Evolutionary conservation across 768 basidiomycete species (phyloP).

Genomic region (Cystobasidium tubakii): DNA sequence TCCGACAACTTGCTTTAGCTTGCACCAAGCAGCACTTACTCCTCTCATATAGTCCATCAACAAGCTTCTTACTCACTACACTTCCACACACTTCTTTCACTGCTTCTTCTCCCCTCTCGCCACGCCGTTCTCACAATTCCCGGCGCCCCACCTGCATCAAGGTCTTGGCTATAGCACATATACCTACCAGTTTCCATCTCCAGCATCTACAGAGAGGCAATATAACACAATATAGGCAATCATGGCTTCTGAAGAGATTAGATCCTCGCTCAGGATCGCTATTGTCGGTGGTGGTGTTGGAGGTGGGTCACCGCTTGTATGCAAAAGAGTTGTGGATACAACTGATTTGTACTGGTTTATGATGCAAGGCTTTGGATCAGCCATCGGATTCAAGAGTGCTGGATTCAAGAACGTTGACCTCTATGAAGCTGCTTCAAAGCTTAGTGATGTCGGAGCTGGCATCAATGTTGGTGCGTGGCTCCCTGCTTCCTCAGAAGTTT

Average conservation of each 20-base stretch:
- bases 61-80: neutral
- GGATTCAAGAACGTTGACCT: constrained; percentile 28
- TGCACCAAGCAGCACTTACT: neutral
- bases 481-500: neutral
- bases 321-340: neutral
- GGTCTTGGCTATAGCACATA: too few relatives aligned
- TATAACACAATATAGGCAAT: neutral
- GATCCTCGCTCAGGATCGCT: neutral
- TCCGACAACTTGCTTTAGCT: neutral
- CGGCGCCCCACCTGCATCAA: constrained; percentile 1
- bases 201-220: neutral
- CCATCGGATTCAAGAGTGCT: constrained; percentile 6
- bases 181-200: neutral
- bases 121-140: neutral
- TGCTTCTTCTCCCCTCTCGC: neutral
- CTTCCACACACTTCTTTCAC: neutral
- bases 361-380: neutral
- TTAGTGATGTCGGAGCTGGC: constrained; percentile 25
- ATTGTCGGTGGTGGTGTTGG: constrained; percentile 5
- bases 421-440: constrained; percentile 5
- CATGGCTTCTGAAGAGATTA: constrained; percentile 6
- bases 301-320: neutral
- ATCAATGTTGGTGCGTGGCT: constrained; percentile 21
- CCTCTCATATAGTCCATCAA: neutral
- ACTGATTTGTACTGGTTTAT: neutral